phyloP scores from a whole-genome alignment of 2,329 filamentous ascomycete genomes.

The Fusarium agapanthi region DNA sequence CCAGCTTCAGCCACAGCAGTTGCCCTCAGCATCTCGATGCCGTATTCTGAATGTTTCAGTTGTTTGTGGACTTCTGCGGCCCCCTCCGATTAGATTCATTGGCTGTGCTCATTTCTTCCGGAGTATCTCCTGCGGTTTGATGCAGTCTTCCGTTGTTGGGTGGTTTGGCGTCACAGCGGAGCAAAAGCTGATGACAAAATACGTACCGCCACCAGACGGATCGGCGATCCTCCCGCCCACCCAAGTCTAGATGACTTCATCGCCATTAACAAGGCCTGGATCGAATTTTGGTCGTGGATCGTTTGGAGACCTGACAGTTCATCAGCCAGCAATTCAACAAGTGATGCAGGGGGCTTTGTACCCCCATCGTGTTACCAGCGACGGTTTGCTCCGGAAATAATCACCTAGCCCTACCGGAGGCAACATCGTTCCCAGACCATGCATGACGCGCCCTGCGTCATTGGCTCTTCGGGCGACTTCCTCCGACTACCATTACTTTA shows the following conservation, averaged over 20 bases:
- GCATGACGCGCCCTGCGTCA: conserved; percentile 43
- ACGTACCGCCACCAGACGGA: conserved; percentile 25
- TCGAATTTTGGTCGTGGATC: conserved; percentile 36
- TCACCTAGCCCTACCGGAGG: conserved; percentile 20
- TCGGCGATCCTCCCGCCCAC: conserved; percentile 32
- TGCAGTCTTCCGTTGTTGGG: neutral
- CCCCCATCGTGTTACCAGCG: conserved; percentile 3
- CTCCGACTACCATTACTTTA: conserved; percentile 29
- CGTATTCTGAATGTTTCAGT: conserved; percentile 1
- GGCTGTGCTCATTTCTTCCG: neutral
- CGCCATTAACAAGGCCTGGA: conserved; percentile 15
- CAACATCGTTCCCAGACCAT: conserved; percentile 22
- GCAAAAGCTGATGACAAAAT: conserved; percentile 5
- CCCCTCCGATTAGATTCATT: neutral
- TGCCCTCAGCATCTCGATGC: conserved; percentile 4
- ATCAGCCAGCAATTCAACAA: neutral
- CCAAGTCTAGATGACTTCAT: conserved; percentile 41
- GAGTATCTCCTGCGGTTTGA: neutral
- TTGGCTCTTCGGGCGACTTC: conserved; percentile 32
- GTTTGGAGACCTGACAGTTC: neutral
- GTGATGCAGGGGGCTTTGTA: conserved; percentile 13
- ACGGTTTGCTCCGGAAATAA: conserved; percentile 18
- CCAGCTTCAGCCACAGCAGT: neutral
- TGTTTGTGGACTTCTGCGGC: neutral
- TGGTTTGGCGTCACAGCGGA: conserved; percentile 29